Evolutionary conservation across 192 early-diverging fungal species (phyloP), one percentile per base, ranked within the genome.

Genomic region (Kickxella alabastrina): DNA sequence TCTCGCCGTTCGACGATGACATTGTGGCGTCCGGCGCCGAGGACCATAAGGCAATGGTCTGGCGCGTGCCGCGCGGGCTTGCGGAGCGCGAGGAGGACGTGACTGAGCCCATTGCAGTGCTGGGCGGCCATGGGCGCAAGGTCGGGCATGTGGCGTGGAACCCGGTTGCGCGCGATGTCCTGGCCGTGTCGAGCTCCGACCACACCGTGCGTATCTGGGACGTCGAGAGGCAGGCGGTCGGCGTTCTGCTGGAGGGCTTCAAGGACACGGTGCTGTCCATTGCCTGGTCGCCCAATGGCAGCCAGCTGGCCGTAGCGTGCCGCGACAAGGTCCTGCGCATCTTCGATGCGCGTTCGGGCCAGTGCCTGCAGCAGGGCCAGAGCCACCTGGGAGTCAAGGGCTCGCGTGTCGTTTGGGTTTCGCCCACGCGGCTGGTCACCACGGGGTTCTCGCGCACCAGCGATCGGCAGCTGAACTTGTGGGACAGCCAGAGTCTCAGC

Each of bases 111-210:
- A 70, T 88, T 29, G 65, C 83, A 37, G 88, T 88, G 39, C 79
- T 99, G 29, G 82, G 59, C 27, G 92, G 93, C 1, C 94, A 97
- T 53, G 88, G 83, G 9, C 82, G 88, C 36, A 89, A 98, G 83
- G 97, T 99, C 27, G 97, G 95, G n/a, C 95, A 99, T 59, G 95
- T 98, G 22, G 68, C 87, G 35, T 99, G 97, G 82, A 92, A 99
- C 77, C 97, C 97, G 18, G 85, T 85, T 1, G 97, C 97, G 13
- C 90, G 92, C 40, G 93, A 93, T 62, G 85, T 99, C 9, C 77
- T 99, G 39, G 85, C 92, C 5, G 89, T 89, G 22, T 81, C 92
- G 40, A 90, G 88, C 46, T 85, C 92, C 6, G 95, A 96, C 72
- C 70, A 90, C 36, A 89, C 89, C 4, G 82, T 92, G 77, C 82